These are phyloP conservation scores for Eucalyptus marginata DNA, from an alignment of 345 rosid genomes.

Conservation along the genomic window DNA sequence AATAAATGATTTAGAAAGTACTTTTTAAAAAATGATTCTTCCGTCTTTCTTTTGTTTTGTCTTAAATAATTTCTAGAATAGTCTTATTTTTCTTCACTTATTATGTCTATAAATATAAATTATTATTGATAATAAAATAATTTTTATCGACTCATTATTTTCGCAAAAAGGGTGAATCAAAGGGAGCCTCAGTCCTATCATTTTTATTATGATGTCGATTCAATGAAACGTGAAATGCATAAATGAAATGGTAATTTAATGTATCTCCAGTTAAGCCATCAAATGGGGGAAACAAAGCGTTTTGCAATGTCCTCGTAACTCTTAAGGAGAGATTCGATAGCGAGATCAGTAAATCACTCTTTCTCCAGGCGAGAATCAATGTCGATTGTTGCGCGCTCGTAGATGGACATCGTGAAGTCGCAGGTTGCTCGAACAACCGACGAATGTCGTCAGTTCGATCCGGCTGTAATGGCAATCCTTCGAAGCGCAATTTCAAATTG, in stretches of 20 bases:
- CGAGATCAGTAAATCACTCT: not conserved
- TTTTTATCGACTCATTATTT: not conserved
- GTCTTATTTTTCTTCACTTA: too few species aligned
- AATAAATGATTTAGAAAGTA: not conserved
- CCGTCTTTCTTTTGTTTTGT: rapidly evolving
- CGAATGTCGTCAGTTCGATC: not conserved
- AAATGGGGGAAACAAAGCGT: too few species aligned
- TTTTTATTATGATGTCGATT: not conserved
- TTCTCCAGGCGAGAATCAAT: not conserved
- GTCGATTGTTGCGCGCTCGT: not conserved
- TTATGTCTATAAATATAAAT: rapidly evolving
- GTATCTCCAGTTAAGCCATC: not conserved
- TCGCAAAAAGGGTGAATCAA: not conserved
- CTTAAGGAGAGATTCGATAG: too few species aligned
- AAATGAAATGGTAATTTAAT: not conserved
- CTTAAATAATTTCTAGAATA: rapidly evolving
- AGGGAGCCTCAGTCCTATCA: not conserved
- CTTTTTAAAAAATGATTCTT: rapidly evolving
- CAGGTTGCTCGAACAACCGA: not conserved
- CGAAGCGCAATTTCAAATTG: not conserved
- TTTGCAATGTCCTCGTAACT: too few species aligned
- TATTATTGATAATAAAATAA: too few species aligned
- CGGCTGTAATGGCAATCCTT: not conserved
- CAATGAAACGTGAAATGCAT: not conserved
- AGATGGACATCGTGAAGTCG: not conserved